Percentiles rank a stretch among this genome's conserved stretches.
Evolutionary conservation across 306 rosid species (phyloP).

Genomic region (Sicyos baderoa): DNA sequence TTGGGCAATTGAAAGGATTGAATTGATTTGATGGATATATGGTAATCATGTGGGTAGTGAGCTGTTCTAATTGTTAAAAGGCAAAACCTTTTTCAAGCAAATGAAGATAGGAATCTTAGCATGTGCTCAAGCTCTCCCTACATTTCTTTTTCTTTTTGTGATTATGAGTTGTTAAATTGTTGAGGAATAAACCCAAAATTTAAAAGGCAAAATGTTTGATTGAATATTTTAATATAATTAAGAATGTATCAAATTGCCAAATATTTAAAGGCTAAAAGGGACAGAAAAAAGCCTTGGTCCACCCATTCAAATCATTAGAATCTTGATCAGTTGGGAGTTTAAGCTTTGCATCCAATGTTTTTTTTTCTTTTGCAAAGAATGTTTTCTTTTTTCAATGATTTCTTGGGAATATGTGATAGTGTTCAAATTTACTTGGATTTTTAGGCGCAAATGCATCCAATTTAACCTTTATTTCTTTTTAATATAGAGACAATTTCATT

Average conservation of each 20-base stretch:
- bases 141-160: background rate
- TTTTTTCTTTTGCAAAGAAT: background rate
- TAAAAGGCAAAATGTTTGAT: background rate
- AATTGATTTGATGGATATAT: background rate
- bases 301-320: constrained; percentile 11
- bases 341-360: constrained; percentile 5
- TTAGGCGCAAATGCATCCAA: background rate
- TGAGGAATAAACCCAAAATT: background rate
- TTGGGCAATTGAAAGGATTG: background rate
- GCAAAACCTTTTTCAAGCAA: background rate
- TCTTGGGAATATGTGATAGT: background rate
- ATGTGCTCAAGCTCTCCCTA: constrained; percentile 11
- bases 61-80: constrained; percentile 15
- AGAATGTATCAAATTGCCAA: background rate
- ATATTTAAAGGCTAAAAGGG: background rate
- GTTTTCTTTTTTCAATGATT: background rate
- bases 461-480: background rate
- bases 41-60: constrained; percentile 10
- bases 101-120: constrained; percentile 20
- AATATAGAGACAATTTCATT: background rate
- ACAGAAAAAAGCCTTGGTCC: background rate
- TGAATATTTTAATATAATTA: background rate
- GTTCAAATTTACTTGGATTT: background rate
- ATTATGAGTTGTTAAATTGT: background rate
- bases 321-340: background rate